Base-by-base conservation (phyloP, 2,329 filamentous ascomycete species). In the Colletotrichum sp. region DNA sequence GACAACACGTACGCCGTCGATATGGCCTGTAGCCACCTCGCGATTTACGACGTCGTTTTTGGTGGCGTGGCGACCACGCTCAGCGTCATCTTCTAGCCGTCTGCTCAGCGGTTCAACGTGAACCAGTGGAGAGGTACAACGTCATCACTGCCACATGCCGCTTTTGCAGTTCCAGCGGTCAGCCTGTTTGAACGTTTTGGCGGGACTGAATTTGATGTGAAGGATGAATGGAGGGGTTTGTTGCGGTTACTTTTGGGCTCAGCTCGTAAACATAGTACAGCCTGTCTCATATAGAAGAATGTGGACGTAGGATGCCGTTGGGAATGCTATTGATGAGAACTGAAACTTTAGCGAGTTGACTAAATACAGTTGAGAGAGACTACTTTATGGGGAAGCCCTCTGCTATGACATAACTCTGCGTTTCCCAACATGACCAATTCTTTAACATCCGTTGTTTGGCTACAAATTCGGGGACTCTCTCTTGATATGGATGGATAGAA, bases 391-490 rank as follows among this genome's bases (percentile, higher is more conserved):
- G 8, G 39, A 22, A n/a, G n/a, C 11, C 19, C n/a, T 22, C 11
- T 16, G 44, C 6, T 0, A 49, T 49, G 44, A 19, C 0, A 0
- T 6, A 0, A 44, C 39, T 44, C 39, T 49, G 5, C n/a, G 9
- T 22, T n/a, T 49, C 0, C 11, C 44, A 49, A 49, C 19, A 49
- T n/a, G n/a, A 49, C 44, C n/a, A 49, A 22, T 49, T 49, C 44
- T 49, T 49, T 11, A 13, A 49, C 5, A n/a, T 16, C 15, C 6
- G 7, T 36, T n/a, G 11, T 49, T 22, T 22, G 44, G 19, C 44
- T 22, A 49, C 11, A 6, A 49, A 49, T 22, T 0, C 5, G n/a
- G 19, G 9, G 44, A 0, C 19, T 22, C 3, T 22, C 44, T 4
- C 8, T 49, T 49, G 19, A 13, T 0, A 12, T 49, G n/a, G 6